Base-by-base conservation (phyloP, 108 stramenopile species). In the Pinguiococcus pyrenoidosus region DNA sequence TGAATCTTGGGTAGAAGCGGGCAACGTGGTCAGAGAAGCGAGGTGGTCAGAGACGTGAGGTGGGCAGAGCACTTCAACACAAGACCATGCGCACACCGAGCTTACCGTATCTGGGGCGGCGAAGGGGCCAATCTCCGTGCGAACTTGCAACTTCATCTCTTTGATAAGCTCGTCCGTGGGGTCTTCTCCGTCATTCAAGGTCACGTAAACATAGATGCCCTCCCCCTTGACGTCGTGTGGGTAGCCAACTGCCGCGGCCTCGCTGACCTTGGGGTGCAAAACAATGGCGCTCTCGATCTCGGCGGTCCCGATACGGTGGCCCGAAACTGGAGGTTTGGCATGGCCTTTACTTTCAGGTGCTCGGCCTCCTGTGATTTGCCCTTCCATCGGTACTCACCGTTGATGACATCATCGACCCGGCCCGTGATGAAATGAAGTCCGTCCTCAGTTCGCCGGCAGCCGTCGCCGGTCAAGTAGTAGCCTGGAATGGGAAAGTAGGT, bases 181-280 rank as follows among this genome's bases (percentile, higher is more conserved):
- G 23, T 28, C 43, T n/a, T 51, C 55, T 2, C 81, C 83, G 28
- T 68, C 70, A 8, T 53, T 72, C 21, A 90, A 56, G 44, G 84
- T 86, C 27, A 59, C 62, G 65, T 80, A 90, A 46, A 79, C 79
- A 49, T 74, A 75, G 46, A 90, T 80, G n/a, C 75, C 61, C 54
- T 85, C 76, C 22, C 89, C 89, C 74, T 90, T 90, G 68, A 90
- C 79, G 22, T 78, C 78, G 56, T 90, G 83, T 1, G 89, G 89
- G 39, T 77, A 39, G 14, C 89, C 89, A 12, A 90, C 85, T 34
- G 87, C 84, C 17, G 89, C 89, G 4, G 89, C 83, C 59, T 90
- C 85, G 32, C 85, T 80, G 21, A 90, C 89, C 9, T 1, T 13
- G 0, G 26, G 22, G 13, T 43, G 41, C 13, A 32, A 13, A 4